Base-by-base conservation (phyloP, 768 basidiomycete species). In the Paxillus ammoniavirescens region DNA sequence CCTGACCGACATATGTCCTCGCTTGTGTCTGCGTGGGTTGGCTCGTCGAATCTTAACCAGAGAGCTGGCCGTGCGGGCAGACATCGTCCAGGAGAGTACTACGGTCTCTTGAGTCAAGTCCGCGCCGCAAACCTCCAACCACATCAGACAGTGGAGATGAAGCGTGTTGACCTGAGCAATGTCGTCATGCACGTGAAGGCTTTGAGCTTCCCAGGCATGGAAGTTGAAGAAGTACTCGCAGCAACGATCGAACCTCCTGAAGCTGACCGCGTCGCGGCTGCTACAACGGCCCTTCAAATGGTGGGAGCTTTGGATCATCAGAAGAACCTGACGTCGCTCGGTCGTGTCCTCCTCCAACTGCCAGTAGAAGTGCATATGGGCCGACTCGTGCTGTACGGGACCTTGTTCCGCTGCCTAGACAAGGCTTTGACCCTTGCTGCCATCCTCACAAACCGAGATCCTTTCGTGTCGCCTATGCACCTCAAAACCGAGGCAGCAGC, bases 151-250 rank as follows among this genome's bases (percentile, higher is more conserved):
- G 95, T 97, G 36, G 95, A 97, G 75, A 98, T 98, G 93, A 92
- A 92, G 66, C 81, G 93, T 33, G 83, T 87, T 12, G 93, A 94
- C 69, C 68, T 96, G 60, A 90, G 84, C 62, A 93, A 93, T 64
- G 87, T 95, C 44, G 92, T 96, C 14, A 98, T 98, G 94, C 94
- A 94, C 66, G 83, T 98, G 69, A 97, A 96, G 64, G 93, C 93
- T 8, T 79, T 97, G 35, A 86, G 92, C 66, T 88, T 97, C 66
- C 90, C 91, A 6, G 84, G 82, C 42, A 84, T 93, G 84, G 72
- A 82, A 28, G 90, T 93, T 6, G 89, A 95, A 63, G 88, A 95
- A 55, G 93, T 97, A 18, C 77, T 98, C 35, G 83, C 82, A 1
- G 84, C 82, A 10, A 80, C 87, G 12, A 97, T 97, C 50, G 94